Evolutionary conservation across 73 alveolate species (phyloP).

Genomic region (Blepharisma japonicum): DNA sequence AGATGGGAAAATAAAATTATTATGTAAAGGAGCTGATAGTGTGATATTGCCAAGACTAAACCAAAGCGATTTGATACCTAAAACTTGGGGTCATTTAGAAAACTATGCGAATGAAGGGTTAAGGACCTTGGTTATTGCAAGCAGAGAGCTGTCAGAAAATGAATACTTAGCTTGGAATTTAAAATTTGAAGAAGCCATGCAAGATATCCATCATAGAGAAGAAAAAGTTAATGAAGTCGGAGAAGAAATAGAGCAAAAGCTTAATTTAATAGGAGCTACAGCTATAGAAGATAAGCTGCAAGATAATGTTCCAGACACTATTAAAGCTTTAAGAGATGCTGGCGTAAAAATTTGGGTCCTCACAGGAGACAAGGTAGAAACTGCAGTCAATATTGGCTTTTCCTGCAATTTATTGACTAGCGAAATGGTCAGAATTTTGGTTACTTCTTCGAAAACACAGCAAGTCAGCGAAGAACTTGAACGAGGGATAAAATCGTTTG

Average conservation of each 20-base stretch:
- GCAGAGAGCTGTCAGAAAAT: slow-evolving; percentile 56
- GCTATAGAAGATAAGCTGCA: slow-evolving; percentile 71
- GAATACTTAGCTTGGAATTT: slow-evolving; percentile 48
- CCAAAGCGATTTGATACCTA: slow-evolving; percentile 8
- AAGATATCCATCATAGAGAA: slow-evolving; percentile 22
- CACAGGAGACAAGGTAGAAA: slow-evolving; percentile 93
- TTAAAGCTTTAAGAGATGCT: slow-evolving; percentile 52
- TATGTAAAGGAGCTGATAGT: slow-evolving; percentile 79
- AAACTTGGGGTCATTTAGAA: background rate
- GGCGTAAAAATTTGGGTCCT: slow-evolving; percentile 30
- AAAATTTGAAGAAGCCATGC: slow-evolving; percentile 22
- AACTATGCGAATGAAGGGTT: slow-evolving; percentile 55
- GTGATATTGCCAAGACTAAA: slow-evolving; percentile 34
- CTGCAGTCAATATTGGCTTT: slow-evolving; percentile 69
- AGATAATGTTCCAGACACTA: slow-evolving; percentile 81
- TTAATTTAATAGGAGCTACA: slow-evolving; percentile 55
- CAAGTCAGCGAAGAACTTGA: slow-evolving; percentile 86
- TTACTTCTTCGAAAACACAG: slow-evolving; percentile 34
- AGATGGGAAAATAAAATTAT: slow-evolving; percentile 49
- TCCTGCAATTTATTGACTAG: slow-evolving; percentile 21
- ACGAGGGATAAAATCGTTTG: slow-evolving; percentile 42
- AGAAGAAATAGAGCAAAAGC: slow-evolving; percentile 42
- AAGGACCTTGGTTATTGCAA: slow-evolving; percentile 80
- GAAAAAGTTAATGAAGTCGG: slow-evolving; percentile 34
- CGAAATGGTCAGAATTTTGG: slow-evolving; percentile 12